Evolutionary conservation across 768 basidiomycete genomes (phyloP), one percentile per base, ranked within the genome.

Genomic region (Amanita phalloides): DNA sequence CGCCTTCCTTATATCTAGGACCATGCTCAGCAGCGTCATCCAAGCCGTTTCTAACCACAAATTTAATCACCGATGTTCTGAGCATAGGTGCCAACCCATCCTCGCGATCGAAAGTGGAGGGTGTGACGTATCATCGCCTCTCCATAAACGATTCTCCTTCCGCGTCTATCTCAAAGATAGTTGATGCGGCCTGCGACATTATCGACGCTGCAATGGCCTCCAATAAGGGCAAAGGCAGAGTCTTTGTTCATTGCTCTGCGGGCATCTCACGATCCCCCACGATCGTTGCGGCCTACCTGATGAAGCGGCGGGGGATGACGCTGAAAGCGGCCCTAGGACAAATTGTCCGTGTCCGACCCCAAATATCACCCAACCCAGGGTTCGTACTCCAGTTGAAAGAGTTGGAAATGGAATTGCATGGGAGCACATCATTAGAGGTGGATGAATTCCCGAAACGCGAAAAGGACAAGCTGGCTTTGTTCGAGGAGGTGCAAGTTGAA

Each of bases 261-360:
- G 74, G 64, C 10, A 66, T 75, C 6, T 75, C 72, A 3, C 70
- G 74, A n/a, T 72, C 71, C 7, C 75, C 73, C 1, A 69, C 62
- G 7, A 53, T 76, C 37, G 64, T 74, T 45, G 59, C 62, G 1
- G 72, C 64, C 21, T 76, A 74, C 52, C 60, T 75, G 17, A 70
- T 75, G 68, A 64, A 62, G 43, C 45, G 54, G 41, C 57, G 53
- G 7, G 60, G 56, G 1, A 70, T 74, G 70, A 43, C 65, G 13
- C 60, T 74, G 47, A 68, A 62, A 39, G 62, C 49, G 5, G 73
- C 74, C 1, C 56, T 76, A 28, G 66, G 66, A 5, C 54, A 50
- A 7, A 64, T 75, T 43, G 45, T 71, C 10, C 55, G 55, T 6
- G 66, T 62, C 0, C 58, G 74, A n/a, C 66, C 71, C 17, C 58